Evolutionary conservation across 116 monocot genomes (phyloP), one percentile per base, ranked within the genome.

Genomic region (Dioscorea cayenensis): DNA sequence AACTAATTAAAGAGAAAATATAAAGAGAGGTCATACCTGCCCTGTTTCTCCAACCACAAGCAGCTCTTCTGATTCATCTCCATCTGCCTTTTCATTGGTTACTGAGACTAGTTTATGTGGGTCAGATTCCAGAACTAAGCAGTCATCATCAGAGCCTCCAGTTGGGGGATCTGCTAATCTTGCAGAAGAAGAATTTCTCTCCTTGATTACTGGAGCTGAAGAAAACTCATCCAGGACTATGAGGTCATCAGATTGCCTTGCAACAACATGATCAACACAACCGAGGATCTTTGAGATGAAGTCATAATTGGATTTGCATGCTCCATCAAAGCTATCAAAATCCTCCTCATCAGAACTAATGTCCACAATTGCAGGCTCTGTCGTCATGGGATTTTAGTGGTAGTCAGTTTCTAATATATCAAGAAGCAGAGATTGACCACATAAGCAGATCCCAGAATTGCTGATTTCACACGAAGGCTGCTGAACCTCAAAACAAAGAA

Each of bases 21-120:
- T 55, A 61, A 38, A 67, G 12, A 49, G 8, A 37, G 60, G 65
- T 3, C 16, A 67, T 35, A 77, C 82, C 82, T 82, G 82, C n/a
- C 82, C 82, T 55, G 73, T 82, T 25, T 82, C 77, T 14, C 69
- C 69, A 29, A 82, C 73, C 32, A 82, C 65, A 9, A 70, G 18
- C 16, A 82, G 66, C 0, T 82, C 82, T 49, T 82, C 82, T 7
- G 64, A 67, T 4, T 65, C 69, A 64, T 65, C 62, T 65, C 23
- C 63, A 9, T 6, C 67, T 1, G 12, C 32, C 0, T 21, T 49
- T 14, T 63, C 49, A 51, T 65, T 27, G 3, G 28, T 21, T 25
- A 69, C 38, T 17, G 66, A 59, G 0, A 70, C 68, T 0, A 72
- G 20, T 28, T 70, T 70, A 60, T 77, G 69, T 19, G 82, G 82